Conservation (phyloP, 2,329 filamentous ascomycete species). For the Cercospora sp. region DNA sequence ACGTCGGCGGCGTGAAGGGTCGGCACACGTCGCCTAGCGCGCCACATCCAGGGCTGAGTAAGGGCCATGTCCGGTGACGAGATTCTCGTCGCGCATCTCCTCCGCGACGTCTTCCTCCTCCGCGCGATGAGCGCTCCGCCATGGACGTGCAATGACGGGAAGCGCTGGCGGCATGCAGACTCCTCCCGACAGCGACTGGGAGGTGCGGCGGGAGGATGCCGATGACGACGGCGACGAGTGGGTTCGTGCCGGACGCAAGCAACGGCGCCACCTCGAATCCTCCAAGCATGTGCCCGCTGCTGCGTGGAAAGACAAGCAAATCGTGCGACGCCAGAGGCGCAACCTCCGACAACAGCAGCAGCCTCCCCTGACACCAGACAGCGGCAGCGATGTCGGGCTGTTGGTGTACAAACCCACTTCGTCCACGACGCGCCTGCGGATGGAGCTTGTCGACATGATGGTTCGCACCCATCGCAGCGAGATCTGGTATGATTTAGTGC, state of each 20-base stretch:
- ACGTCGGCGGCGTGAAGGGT: background rate
- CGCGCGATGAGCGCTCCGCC: background rate
- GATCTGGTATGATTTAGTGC: constrained; percentile 23
- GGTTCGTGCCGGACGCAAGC: background rate
- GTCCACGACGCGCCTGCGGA: constrained; percentile 16
- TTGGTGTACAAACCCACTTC: constrained; percentile 19
- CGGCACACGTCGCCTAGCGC: background rate
- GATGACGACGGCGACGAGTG: constrained; percentile 3
- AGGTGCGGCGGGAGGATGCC: constrained; percentile 10
- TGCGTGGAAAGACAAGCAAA: constrained; percentile 7
- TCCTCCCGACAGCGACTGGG: constrained; percentile 21
- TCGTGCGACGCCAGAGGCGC: constrained; percentile 8
- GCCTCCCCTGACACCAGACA: constrained; percentile 9
- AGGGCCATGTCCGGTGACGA: background rate
- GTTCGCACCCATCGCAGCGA: constrained; percentile 19
- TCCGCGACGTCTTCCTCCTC: background rate
- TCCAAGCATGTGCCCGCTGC: background rate
- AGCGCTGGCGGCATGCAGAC: constrained; percentile 14
- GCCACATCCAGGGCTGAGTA: background rate
- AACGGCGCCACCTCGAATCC: constrained; percentile 15
- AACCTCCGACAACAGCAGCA: background rate
- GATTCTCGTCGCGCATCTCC: background rate
- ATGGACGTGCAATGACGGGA: background rate
- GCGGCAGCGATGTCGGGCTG: constrained; percentile 4
- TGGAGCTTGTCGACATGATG: constrained; percentile 20